phyloP scores from a whole-genome alignment of 2,329 filamentous ascomycete genomes.

The Colletotrichum magnum region DNA sequence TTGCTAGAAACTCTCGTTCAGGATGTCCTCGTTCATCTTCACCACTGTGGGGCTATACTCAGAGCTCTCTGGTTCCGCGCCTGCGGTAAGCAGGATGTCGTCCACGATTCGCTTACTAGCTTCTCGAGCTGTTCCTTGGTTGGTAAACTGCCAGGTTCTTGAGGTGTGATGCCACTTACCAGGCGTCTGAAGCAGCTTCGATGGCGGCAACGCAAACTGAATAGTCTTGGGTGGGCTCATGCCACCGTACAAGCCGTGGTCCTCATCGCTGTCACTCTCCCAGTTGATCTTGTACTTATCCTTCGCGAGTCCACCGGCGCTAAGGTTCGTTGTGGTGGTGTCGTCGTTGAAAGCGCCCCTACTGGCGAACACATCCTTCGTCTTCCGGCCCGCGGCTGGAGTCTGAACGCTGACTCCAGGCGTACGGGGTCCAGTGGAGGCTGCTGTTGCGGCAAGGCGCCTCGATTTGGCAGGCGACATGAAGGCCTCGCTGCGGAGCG shows the following conservation, averaged over 20 bases:
- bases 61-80: slow-evolving; percentile 69
- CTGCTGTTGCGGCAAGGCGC: slow-evolving; percentile 58
- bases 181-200: slow-evolving; percentile 84
- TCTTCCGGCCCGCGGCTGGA: slow-evolving; percentile 69
- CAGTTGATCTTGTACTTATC: slow-evolving; percentile 74
- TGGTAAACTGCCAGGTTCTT: slow-evolving; percentile 18
- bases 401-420: slow-evolving; percentile 91
- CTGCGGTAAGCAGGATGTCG: slow-evolving; percentile 82
- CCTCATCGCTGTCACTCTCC: slow-evolving; percentile 81
- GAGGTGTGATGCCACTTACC: slow-evolving; percentile 61
- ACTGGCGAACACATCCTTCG: slow-evolving; percentile 63
- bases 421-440: slow-evolving; percentile 69
- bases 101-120: slow-evolving; percentile 87
- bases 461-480: slow-evolving; percentile 76
- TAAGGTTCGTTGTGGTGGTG: slow-evolving; percentile 42
- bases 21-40: slow-evolving; percentile 73
- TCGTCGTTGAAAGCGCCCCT: slow-evolving; percentile 42
- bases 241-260: slow-evolving; percentile 73
- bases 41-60: slow-evolving; percentile 77
- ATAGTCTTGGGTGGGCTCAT: slow-evolving; percentile 96
- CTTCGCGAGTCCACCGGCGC: slow-evolving; percentile 42
- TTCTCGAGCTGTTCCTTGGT: slow-evolving; percentile 72
- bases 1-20: slow-evolving; percentile 72
- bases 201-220: slow-evolving; percentile 84
- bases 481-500: slow-evolving; percentile 88